phyloP scores from a whole-genome alignment of 345 rosid species.

The Eucalyptus victrix region DNA sequence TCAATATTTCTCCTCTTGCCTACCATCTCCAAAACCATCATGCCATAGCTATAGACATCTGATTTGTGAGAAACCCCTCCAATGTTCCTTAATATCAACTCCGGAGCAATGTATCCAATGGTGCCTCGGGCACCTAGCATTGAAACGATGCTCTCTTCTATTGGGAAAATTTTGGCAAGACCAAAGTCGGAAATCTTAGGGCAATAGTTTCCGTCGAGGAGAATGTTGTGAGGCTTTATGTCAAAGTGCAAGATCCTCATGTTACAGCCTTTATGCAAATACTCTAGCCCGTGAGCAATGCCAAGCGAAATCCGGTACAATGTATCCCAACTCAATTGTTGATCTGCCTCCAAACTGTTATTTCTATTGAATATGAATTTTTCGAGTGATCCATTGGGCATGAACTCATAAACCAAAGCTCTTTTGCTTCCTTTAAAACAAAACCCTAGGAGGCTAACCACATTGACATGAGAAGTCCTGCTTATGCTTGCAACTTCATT shows the following conservation, averaged over 20 bases:
- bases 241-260: slow-evolving; percentile 38
- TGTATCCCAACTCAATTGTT: not conserved
- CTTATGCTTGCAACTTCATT: slow-evolving; percentile 78
- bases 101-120: too few species aligned
- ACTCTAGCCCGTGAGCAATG: slow-evolving; percentile 33
- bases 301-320: slow-evolving; percentile 33
- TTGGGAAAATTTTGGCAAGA: slow-evolving; percentile 24
- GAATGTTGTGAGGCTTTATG: slow-evolving; percentile 82
- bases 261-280: slow-evolving; percentile 27
- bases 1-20: too few species aligned
- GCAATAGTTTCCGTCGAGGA: slow-evolving; percentile 48
- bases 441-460: slow-evolving; percentile 2
- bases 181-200: slow-evolving; percentile 95
- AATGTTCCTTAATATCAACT: too few species aligned
- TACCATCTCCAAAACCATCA: too few species aligned
- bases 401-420: slow-evolving; percentile 20
- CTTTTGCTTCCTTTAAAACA: slow-evolving; percentile 7
- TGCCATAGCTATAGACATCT: too few species aligned
- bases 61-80: too few species aligned
- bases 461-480: slow-evolving; percentile 38
- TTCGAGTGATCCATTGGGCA: slow-evolving; percentile 26
- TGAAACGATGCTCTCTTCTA: not conserved
- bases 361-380: not conserved
- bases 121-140: too few species aligned
- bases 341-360: not conserved